A percentile compares a stretch with the other conserved stretches of the same genome.
These are phyloP conservation scores for Paramecium pentaurelia DNA, from an alignment of 73 alveolate genomes.

Conservation along the genomic window DNA sequence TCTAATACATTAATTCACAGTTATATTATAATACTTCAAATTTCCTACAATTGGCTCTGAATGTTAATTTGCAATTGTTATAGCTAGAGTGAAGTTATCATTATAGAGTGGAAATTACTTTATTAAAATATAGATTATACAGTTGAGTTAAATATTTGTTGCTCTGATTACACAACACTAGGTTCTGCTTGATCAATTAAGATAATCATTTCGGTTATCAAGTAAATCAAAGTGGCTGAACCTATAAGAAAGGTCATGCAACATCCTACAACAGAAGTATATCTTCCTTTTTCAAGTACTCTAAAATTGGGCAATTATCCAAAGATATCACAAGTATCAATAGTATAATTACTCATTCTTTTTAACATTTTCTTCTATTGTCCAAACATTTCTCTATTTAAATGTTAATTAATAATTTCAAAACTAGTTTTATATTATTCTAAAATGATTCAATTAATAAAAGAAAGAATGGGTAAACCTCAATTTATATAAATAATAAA, in stretches of 20 bases:
- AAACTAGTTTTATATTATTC: too few relatives aligned
- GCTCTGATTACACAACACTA: not conserved
- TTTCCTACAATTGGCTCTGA: not conserved
- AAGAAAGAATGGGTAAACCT: too few relatives aligned
- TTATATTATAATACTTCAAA: not conserved
- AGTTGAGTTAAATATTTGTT: not conserved
- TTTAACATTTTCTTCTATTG: not conserved
- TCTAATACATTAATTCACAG: not conserved
- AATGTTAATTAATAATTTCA: too few relatives aligned
- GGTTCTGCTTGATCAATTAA: not conserved
- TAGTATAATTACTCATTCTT: not conserved
- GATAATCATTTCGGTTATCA: not conserved
- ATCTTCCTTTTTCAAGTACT: not conserved
- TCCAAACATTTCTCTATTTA: not conserved
- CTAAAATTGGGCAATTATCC: not conserved
- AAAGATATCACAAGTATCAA: not conserved
- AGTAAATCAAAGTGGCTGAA: not conserved
- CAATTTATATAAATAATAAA: too few relatives aligned
- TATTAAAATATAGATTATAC: not conserved
- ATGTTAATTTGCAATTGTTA: not conserved
- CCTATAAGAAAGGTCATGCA: not conserved
- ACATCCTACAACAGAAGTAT: not conserved
- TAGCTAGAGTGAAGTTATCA: not conserved
- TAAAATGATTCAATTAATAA: too few relatives aligned
- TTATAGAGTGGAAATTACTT: not conserved